These are phyloP conservation scores for Emergomyces pasteurianus DNA, from an alignment of 2,329 filamentous ascomycete species.

Conservation along the genomic window DNA sequence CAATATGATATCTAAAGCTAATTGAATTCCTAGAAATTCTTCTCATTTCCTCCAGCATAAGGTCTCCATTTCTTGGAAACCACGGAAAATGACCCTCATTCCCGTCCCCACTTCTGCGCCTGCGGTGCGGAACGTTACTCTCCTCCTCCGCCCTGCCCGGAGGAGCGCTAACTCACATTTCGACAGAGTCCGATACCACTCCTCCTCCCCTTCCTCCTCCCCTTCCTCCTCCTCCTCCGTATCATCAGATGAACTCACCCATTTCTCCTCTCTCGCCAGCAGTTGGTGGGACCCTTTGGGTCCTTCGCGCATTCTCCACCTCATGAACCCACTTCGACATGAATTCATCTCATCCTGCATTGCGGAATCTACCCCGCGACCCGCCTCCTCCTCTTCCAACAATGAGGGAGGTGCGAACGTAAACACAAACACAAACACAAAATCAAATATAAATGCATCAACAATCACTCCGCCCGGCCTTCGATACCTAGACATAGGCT, in stretches of 20 bases:
- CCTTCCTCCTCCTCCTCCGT: slow-evolving; percentile 50
- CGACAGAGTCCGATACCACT: slow-evolving; percentile 8
- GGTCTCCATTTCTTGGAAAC: too few relatives aligned
- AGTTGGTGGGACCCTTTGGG: slow-evolving; percentile 97
- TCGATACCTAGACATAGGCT: slow-evolving; percentile 81
- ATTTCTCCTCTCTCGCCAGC: slow-evolving; percentile 87
- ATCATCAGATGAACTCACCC: slow-evolving; percentile 77
- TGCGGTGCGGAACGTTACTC: slow-evolving; percentile 5
- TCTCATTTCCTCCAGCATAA: not conserved
- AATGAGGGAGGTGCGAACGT: slow-evolving; percentile 2
- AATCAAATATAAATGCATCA: not conserved
- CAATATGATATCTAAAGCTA: not conserved
- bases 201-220: slow-evolving; percentile 41
- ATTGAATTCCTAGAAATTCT: not conserved
- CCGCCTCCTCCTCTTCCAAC: slow-evolving; percentile 15
- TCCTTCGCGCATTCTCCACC: slow-evolving; percentile 79
- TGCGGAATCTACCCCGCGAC: slow-evolving; percentile 29
- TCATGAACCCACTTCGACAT: slow-evolving; percentile 96
- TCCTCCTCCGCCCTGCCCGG: slow-evolving; percentile 7
- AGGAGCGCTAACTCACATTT: slow-evolving; percentile 3
- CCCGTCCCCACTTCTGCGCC: not conserved
- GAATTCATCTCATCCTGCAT: slow-evolving; percentile 74
- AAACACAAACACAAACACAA: not conserved
- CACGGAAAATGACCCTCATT: slow-evolving; percentile 1
- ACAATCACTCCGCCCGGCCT: slow-evolving; percentile 31